phyloP scores from a whole-genome alignment of 2,329 filamentous ascomycete species.

The Cladosporium sp. region DNA sequence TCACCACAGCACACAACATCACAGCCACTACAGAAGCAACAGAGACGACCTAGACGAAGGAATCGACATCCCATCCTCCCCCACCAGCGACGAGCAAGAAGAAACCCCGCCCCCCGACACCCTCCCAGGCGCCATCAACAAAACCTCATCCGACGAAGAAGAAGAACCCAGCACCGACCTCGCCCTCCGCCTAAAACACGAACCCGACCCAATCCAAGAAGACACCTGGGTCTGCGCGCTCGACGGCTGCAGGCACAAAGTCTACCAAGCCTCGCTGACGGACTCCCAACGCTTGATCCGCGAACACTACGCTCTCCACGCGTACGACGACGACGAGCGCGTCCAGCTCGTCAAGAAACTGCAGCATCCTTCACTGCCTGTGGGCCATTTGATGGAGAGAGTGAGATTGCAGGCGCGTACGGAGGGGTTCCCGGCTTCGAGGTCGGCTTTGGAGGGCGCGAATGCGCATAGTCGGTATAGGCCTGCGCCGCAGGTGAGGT shows the following conservation, averaged over 20 bases:
- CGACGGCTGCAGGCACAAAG: slow-evolving; percentile 59
- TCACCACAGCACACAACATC: background rate
- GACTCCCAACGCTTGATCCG: slow-evolving; percentile 54
- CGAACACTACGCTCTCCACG: slow-evolving; percentile 59
- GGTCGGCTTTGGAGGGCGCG: slow-evolving; percentile 2
- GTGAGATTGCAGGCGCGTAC: slow-evolving; percentile 32
- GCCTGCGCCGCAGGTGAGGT: slow-evolving; percentile 3
- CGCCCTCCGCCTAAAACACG: slow-evolving; percentile 14
- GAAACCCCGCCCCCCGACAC: slow-evolving; percentile 9
- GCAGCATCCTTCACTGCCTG: slow-evolving; percentile 43
- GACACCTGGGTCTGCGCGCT: slow-evolving; percentile 64
- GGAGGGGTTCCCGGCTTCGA: slow-evolving; percentile 7
- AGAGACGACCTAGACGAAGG: slow-evolving; percentile 28
- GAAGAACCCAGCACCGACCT: slow-evolving; percentile 7
- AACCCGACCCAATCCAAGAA: slow-evolving; percentile 26
- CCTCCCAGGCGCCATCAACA: slow-evolving; percentile 9
- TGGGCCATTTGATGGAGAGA: slow-evolving; percentile 41
- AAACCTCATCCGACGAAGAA: background rate
- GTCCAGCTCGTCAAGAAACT: slow-evolving; percentile 53
- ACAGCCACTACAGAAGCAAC: background rate
- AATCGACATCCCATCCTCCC: slow-evolving; percentile 31
- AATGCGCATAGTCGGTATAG: slow-evolving; percentile 11
- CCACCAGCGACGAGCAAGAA: slow-evolving; percentile 7
- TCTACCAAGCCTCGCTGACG: slow-evolving; percentile 57
- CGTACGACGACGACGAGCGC: slow-evolving; percentile 49